Evolutionary conservation across 192 early-diverging fungal genomes (phyloP).

Genomic region (Coemansia erecta): DNA sequence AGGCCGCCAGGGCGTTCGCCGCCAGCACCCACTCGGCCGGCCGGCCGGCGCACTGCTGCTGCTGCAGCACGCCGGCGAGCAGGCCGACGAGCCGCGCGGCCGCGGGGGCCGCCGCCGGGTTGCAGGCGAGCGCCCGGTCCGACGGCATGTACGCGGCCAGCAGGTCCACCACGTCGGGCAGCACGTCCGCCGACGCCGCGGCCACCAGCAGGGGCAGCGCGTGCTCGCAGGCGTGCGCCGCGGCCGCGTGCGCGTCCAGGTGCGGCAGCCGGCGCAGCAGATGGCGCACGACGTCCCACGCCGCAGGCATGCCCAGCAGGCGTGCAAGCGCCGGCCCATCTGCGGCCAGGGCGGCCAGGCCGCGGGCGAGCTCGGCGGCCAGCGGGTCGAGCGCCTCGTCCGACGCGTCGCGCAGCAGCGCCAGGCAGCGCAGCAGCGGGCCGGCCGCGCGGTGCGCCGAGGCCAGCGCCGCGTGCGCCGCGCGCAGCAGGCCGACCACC

Average conservation of each 20-base stretch:
- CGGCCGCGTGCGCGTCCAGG: constrained; percentile 12
- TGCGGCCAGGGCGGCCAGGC: constrained; percentile 20
- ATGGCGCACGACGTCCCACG: constrained; percentile 43
- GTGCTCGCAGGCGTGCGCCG: neutral
- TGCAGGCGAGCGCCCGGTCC: constrained; percentile 26
- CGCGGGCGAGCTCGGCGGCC: constrained; percentile 26
- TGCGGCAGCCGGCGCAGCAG: constrained; percentile 44
- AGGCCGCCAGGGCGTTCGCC: constrained; percentile 27
- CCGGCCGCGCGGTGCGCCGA: neutral
- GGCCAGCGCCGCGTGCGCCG: constrained; percentile 63
- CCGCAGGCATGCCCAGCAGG: constrained; percentile 14
- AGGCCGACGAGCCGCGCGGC: constrained; percentile 28
- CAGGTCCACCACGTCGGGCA: constrained; percentile 39
- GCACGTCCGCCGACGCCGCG: neutral
- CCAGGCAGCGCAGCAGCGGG: constrained; percentile 44
- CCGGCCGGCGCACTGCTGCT: too few species aligned
- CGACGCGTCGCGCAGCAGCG: constrained; percentile 55
- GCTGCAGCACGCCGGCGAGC: constrained; percentile 31
- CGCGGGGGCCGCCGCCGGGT: neutral
- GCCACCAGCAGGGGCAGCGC: too few species aligned
- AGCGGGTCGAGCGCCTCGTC: constrained; percentile 52
- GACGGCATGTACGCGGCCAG: constrained; percentile 39
- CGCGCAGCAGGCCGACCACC: constrained; percentile 58
- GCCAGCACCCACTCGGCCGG: constrained; percentile 44
- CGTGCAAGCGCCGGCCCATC: constrained; percentile 19